phyloP scores from a whole-genome alignment of 2,329 filamentous ascomycete species.

The Epichloe sibirici region DNA sequence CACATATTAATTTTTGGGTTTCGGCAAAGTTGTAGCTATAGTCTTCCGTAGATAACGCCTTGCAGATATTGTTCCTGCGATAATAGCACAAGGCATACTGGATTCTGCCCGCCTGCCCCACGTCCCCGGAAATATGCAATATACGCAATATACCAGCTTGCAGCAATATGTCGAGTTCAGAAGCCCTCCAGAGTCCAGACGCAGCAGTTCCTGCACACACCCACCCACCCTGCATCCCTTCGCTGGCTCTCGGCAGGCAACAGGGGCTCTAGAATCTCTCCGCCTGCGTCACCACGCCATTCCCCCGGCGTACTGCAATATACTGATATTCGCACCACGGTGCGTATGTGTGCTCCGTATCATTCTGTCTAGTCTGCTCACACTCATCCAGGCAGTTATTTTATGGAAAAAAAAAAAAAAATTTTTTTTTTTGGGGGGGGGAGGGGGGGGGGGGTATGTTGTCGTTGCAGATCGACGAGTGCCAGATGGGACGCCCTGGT shows the following conservation, averaged over 20 bases:
- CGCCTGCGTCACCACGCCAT: neutral
- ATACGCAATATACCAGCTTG: too few species aligned
- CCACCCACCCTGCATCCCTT: neutral
- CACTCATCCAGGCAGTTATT: too few species aligned
- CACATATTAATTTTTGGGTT: too few species aligned
- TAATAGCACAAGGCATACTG: neutral
- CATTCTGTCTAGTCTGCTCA: neutral
- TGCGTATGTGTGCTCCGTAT: neutral
- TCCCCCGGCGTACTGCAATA: neutral
- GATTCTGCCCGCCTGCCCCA: neutral
- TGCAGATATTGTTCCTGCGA: too few species aligned
- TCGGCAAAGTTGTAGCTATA: too few species aligned
- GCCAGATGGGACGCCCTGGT: conserved; percentile 4
- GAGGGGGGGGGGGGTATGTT: neutral
- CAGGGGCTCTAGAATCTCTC: neutral
- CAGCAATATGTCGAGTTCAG: too few species aligned
- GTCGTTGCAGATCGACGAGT: conserved; percentile 7
- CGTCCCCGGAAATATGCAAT: neutral
- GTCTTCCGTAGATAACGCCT: too few species aligned
- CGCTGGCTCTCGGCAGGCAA: neutral
- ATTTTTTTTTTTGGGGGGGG: too few species aligned
- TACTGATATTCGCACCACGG: neutral
- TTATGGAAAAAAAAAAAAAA: too few species aligned
- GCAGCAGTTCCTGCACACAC: neutral
- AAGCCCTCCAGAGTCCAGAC: too few species aligned